Conservation (phyloP, 805 yeast species). For the Kluyveromyces dobzhanskii region DNA sequence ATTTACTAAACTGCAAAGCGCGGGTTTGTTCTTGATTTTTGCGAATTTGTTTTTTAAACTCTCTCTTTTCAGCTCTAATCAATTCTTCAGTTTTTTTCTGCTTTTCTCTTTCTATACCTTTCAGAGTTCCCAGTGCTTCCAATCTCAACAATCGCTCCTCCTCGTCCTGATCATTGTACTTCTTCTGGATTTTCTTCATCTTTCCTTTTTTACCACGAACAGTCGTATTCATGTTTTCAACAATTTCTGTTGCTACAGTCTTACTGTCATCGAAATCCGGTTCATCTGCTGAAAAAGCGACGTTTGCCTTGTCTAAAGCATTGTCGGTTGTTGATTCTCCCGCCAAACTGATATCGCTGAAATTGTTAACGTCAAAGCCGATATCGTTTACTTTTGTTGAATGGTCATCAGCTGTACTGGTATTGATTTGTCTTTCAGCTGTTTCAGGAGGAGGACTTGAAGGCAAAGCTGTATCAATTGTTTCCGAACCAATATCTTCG, state of each 20-base stretch:
- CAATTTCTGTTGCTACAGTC: conserved; percentile 11
- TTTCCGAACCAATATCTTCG: conserved; percentile 7
- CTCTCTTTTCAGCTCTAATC: conserved; percentile 28
- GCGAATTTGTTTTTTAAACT: conserved; percentile 28
- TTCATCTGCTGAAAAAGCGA: background rate
- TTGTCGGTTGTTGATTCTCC: background rate
- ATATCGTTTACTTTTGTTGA: conserved; percentile 5
- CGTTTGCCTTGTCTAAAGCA: background rate
- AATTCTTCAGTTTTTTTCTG: conserved; percentile 29
- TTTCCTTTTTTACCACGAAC: conserved; percentile 84
- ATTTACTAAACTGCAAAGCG: conserved; percentile 27
- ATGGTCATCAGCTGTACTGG: conserved; percentile 3
- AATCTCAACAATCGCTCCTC: conserved; percentile 70
- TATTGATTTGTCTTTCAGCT: conserved; percentile 8
- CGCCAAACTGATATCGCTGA: background rate
- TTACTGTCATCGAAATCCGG: conserved; percentile 6
- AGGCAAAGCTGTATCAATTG: conserved; percentile 1
- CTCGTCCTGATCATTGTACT: conserved; percentile 88
- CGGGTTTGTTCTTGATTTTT: conserved; percentile 33
- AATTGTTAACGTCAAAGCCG: background rate
- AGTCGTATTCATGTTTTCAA: conserved; percentile 31
- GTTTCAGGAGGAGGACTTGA: conserved; percentile 1
- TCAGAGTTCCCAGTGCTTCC: conserved; percentile 78
- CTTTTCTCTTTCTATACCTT: conserved; percentile 38
- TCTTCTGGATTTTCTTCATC: conserved; percentile 69